phyloP scores from a whole-genome alignment of 345 rosid species.

The Xanthoceras sorbifolium region DNA sequence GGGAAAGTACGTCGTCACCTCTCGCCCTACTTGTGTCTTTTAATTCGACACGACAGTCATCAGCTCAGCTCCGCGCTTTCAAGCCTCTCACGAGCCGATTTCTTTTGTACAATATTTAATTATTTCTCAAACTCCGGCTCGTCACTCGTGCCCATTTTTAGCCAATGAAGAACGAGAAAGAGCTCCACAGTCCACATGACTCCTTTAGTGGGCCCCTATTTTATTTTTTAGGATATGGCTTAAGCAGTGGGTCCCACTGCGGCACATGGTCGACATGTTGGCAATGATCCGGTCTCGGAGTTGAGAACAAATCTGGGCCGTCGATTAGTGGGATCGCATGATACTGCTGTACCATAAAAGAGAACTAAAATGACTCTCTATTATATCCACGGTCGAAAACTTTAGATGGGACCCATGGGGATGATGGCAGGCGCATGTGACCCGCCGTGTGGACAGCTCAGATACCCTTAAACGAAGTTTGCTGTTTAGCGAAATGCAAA shows the following conservation, averaged over 20 bases:
- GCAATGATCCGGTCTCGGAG: constrained; percentile 26
- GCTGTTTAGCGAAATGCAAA: neutral
- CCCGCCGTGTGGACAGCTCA: constrained; percentile 32
- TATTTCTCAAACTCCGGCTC: neutral
- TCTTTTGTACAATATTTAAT: too few relatives aligned
- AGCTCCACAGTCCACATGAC: neutral
- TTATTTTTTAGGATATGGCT: neutral
- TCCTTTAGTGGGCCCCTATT: neutral
- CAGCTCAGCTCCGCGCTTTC: neutral
- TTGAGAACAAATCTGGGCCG: constrained; percentile 14
- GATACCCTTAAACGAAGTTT: constrained; percentile 7
- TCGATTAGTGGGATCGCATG: constrained; percentile 5
- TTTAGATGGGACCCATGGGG: neutral
- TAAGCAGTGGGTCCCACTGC: constrained; percentile 11
- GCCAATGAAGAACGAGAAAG: constrained; percentile 6
- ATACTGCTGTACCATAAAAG: neutral
- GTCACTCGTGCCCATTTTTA: neutral
- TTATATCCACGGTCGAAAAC: constrained; percentile 22
- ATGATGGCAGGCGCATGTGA: constrained; percentile 32
- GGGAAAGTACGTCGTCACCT: neutral
- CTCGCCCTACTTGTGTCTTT: neutral
- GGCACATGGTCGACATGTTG: constrained; percentile 32
- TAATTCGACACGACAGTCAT: neutral
- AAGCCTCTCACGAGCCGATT: neutral
- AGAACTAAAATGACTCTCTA: neutral